Evolutionary conservation across 75 land plant genomes (phyloP).

Genomic region (Pseudotsuga menziesii): DNA sequence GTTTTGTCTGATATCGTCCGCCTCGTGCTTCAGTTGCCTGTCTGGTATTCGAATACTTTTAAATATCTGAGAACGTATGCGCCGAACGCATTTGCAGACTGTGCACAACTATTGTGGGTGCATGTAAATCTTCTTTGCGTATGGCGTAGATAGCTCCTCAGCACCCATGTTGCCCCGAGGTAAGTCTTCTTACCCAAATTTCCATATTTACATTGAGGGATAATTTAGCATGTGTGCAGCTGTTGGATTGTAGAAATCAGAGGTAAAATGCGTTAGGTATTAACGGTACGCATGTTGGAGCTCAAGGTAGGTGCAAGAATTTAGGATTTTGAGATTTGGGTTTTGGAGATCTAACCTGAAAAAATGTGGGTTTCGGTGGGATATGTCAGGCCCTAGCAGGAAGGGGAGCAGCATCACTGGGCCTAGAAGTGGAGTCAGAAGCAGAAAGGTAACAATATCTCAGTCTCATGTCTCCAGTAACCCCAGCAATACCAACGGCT

Average conservation of each 20-base stretch:
- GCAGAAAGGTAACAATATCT: neutral
- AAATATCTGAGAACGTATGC: neutral
- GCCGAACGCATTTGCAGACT: neutral
- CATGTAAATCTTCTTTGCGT: neutral
- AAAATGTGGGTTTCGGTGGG: neutral
- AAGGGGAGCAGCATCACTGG: neutral
- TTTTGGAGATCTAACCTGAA: neutral
- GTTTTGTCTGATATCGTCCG: neutral
- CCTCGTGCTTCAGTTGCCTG: slow-evolving; percentile 1
- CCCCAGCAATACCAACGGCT: neutral
- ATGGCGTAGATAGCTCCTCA: neutral
- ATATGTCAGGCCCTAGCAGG: no score
- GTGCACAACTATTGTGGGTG: neutral
- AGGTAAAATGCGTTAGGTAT: neutral
- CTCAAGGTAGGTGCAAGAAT: neutral
- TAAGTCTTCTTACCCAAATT: neutral
- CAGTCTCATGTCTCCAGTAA: neutral
- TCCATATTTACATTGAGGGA: neutral
- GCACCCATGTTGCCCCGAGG: slow-evolving; percentile 10
- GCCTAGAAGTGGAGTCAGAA: slow-evolving; percentile 4
- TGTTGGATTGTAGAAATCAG: neutral
- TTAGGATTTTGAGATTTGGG: no score
- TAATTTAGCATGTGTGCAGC: neutral
- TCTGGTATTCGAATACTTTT: neutral
- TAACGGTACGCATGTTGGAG: neutral